A percentile compares a stretch with the other conserved stretches of the same genome.
phyloP scores from a whole-genome alignment of 1,139 yeast species.

The Geotrichum citri-aurantii region DNA sequence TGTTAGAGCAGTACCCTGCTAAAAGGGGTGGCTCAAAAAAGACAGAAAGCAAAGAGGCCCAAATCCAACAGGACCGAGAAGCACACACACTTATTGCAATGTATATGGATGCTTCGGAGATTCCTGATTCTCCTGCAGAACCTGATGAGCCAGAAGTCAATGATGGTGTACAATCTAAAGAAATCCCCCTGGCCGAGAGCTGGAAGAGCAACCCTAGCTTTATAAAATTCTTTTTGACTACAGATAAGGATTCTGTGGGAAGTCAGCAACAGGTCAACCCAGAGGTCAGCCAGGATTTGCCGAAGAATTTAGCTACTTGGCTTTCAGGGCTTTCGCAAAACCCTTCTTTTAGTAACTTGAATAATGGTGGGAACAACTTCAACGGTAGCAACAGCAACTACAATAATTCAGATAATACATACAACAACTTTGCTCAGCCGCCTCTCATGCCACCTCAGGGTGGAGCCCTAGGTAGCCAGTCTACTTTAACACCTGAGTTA shows the following conservation, averaged over 20 bases:
- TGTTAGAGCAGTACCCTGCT: constrained; percentile 23
- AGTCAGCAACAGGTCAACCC: background rate
- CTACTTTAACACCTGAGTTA: background rate
- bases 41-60: constrained; percentile 30
- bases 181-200: constrained; percentile 19
- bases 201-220: constrained; percentile 18
- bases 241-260: background rate
- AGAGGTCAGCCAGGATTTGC: background rate
- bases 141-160: constrained; percentile 22
- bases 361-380: background rate
- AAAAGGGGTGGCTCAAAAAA: constrained; percentile 31
- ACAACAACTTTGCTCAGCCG: background rate
- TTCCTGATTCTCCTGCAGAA: constrained; percentile 32
- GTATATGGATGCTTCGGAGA: constrained; percentile 27
- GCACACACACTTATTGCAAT: constrained; percentile 27
- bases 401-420: background rate
- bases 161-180: constrained; percentile 13
- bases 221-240: background rate
- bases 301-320: background rate
- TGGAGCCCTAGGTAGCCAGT: background rate
- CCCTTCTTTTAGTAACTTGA: background rate
- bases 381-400: background rate
- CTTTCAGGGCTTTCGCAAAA: background rate
- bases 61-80: constrained; percentile 29
- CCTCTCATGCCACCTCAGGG: background rate